These are phyloP conservation scores for Hypoxylon sp. DNA, from an alignment of 2,329 filamentous ascomycete species.

Conservation along the genomic window DNA sequence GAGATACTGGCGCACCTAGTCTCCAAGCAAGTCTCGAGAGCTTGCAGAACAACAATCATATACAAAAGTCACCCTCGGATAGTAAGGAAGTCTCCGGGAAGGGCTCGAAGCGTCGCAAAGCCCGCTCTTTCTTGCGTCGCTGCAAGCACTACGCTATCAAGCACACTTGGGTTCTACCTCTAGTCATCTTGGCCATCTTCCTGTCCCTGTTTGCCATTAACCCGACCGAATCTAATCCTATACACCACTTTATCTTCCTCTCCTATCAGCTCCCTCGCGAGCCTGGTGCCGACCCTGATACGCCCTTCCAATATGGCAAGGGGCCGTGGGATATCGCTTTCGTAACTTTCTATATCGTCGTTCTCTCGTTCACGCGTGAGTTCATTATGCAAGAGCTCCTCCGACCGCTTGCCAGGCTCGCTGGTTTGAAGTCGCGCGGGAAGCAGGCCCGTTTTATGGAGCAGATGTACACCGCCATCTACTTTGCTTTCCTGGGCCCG, in stretches of 20 bases:
- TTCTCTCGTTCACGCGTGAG: constrained; percentile 93
- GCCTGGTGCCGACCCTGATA: constrained; percentile 57
- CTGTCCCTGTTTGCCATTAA: constrained; percentile 79
- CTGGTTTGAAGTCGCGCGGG: constrained; percentile 77
- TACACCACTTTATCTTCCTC: constrained; percentile 88
- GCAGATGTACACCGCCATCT: constrained; percentile 93
- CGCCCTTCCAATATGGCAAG: constrained; percentile 84
- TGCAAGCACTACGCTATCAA: constrained; percentile 67
- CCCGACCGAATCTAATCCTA: constrained; percentile 82
- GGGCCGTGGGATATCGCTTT: constrained; percentile 89
- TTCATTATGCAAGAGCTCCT: constrained; percentile 95
- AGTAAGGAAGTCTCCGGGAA: constrained; percentile 57
- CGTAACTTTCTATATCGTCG: constrained; percentile 88
- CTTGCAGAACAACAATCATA: constrained; percentile 53
- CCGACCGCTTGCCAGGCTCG: constrained; percentile 79
- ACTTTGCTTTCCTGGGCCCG: constrained; percentile 87
- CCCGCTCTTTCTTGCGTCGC: constrained; percentile 68
- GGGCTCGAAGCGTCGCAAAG: constrained; percentile 69
- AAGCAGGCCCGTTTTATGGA: constrained; percentile 97
- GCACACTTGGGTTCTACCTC: constrained; percentile 76
- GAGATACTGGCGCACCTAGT: constrained; percentile 70
- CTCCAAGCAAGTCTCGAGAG: constrained; percentile 68
- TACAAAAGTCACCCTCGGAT: constrained; percentile 46
- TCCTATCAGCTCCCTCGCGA: constrained; percentile 81
- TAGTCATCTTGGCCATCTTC: constrained; percentile 76